phyloP scores from a whole-genome alignment of 768 basidiomycete genomes.

The Collybia mongolica region DNA sequence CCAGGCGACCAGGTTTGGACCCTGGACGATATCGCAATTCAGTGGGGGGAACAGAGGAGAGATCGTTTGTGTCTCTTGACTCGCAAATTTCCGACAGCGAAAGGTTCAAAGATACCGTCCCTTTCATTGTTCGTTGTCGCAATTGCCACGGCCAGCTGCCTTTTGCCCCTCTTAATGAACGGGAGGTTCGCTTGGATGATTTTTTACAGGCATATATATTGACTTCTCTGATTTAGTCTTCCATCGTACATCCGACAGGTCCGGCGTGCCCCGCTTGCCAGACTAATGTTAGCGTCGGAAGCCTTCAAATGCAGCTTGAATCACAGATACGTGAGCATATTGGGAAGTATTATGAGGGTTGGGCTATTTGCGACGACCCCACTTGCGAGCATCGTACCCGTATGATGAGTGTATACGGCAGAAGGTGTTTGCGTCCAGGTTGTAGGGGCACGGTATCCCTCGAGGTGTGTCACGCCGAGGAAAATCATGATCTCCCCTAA shows the following conservation, averaged over 20 bases:
- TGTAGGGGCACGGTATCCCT: slow-evolving; percentile 73
- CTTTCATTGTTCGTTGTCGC: slow-evolving; percentile 76
- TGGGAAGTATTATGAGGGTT: slow-evolving; percentile 82
- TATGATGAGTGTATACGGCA: slow-evolving; percentile 91
- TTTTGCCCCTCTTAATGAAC: slow-evolving; percentile 60
- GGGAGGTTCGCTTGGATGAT: slow-evolving; percentile 40
- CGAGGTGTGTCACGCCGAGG: slow-evolving; percentile 51
- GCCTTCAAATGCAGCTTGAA: slow-evolving; percentile 84
- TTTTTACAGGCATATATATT: not conserved
- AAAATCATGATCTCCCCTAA: not conserved
- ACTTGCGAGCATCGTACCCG: slow-evolving; percentile 85
- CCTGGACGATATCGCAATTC: slow-evolving; percentile 53
- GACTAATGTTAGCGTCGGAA: slow-evolving; percentile 47
- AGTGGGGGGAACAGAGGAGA: slow-evolving; percentile 50
- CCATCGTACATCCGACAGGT: slow-evolving; percentile 64
- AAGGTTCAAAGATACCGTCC: slow-evolving; percentile 75
- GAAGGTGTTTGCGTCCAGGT: slow-evolving; percentile 67
- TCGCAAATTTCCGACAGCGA: slow-evolving; percentile 88
- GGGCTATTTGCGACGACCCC: slow-evolving; percentile 84
- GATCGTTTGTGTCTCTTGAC: slow-evolving; percentile 75
- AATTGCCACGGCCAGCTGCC: slow-evolving; percentile 60
- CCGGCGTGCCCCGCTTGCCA: slow-evolving; percentile 71
- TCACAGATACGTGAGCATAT: slow-evolving; percentile 79
- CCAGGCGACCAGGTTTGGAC: slow-evolving; percentile 47
- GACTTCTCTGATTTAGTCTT: slow-evolving; percentile 44